A percentile compares a stretch with the other conserved stretches of the same genome.
These are phyloP conservation scores for Stachybotrys elegans DNA, from an alignment of 2,329 filamentous ascomycete species.

Conservation along the genomic window DNA sequence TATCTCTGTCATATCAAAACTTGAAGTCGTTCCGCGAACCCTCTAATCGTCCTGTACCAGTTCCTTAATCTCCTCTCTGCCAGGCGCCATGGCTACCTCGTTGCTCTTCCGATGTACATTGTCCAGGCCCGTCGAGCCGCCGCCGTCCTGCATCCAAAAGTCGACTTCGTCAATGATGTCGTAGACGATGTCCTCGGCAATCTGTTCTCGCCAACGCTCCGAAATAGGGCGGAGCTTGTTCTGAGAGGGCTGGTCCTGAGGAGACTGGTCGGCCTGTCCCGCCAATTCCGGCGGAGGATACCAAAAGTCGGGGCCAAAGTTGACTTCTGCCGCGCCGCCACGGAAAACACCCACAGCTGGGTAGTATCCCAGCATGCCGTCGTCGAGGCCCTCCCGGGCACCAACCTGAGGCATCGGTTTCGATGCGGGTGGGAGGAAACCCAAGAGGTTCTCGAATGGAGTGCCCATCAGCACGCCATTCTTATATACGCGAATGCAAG, in stretches of 20 bases:
- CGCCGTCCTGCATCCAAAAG: conserved; percentile 72
- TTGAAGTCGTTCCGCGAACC: too few species aligned
- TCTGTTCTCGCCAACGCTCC: conserved; percentile 85
- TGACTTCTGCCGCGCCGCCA: conserved; percentile 85
- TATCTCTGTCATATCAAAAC: too few species aligned
- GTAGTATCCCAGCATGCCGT: conserved; percentile 93
- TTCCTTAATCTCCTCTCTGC: conserved; percentile 58
- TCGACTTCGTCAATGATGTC: conserved; percentile 94
- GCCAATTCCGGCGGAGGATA: conserved; percentile 63
- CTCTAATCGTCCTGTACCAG: conserved; percentile 56
- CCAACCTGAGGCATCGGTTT: conserved; percentile 66
- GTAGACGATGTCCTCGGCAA: conserved; percentile 88
- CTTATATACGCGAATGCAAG: conserved; percentile 84
- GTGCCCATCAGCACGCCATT: conserved; percentile 85
- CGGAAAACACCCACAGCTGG: conserved; percentile 89
- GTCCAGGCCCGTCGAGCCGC: conserved; percentile 41
- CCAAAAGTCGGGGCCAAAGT: conserved; percentile 95
- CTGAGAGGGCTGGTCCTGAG: conserved; percentile 3
- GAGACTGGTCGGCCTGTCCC: conserved; percentile 28
- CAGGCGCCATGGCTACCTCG: conserved; percentile 36
- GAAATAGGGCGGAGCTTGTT: conserved; percentile 55
- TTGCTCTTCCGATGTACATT: conserved; percentile 40
- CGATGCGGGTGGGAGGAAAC: conserved; percentile 88
- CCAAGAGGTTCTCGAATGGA: conserved; percentile 79
- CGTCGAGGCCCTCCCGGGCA: conserved; percentile 82